phyloP scores from a whole-genome alignment of 2,329 filamentous ascomycete species.

The Diaporthe sp. region DNA sequence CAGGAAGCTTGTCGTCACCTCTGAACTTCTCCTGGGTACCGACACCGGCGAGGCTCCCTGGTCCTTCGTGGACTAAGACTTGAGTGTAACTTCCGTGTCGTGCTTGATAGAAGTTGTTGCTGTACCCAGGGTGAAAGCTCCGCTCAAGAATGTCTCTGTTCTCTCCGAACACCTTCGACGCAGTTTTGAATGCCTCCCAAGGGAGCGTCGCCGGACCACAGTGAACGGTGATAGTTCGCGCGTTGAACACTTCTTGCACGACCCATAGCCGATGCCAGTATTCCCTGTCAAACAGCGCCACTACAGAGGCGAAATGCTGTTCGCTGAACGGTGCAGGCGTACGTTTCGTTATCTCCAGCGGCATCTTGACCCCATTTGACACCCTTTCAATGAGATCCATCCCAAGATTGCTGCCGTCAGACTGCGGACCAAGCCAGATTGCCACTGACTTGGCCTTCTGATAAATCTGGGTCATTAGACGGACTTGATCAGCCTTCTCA shows the following conservation, averaged over 20 bases:
- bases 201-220: conserved; percentile 40
- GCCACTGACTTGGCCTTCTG: not conserved
- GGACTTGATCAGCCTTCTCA: not conserved
- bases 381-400: not conserved
- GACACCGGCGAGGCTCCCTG: not conserved
- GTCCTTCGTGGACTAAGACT: not conserved
- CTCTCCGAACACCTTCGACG: not conserved
- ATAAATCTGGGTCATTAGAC: conserved; percentile 11
- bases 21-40: not conserved
- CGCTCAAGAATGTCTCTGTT: not conserved
- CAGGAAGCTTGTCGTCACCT: not conserved
- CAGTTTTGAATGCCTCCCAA: not conserved
- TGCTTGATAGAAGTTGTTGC: not conserved
- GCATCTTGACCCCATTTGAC: not conserved
- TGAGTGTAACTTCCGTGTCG: not conserved
- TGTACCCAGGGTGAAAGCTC: not conserved
- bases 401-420: not conserved
- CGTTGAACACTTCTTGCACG: conserved; percentile 48
- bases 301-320: conserved; percentile 29
- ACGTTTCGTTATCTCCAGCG: not conserved
- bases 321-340: not conserved
- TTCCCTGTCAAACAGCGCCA: conserved; percentile 49
- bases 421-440: conserved; percentile 16
- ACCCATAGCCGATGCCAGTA: conserved; percentile 53
- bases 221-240: conserved; percentile 41